Evolutionary conservation across 164 flowering plant genomes (phyloP), one percentile per base, ranked within the genome.

Genomic region (Aristolochia californica): DNA sequence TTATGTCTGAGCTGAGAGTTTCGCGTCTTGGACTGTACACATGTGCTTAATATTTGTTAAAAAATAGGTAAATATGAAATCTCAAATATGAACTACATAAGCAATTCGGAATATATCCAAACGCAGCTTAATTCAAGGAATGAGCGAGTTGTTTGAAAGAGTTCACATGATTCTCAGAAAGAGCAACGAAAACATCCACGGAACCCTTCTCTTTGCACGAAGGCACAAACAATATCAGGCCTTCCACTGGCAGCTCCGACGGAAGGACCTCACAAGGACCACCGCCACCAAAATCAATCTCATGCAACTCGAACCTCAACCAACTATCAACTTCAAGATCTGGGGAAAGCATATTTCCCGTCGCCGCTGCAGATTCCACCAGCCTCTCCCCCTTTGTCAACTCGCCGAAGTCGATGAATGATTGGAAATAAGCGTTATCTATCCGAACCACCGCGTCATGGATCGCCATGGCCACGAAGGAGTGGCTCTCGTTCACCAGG

Each of bases 201-300:
- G 38, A 40, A 43, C 62, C 23, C 5, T n/a, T 45, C 26, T 54
- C 43, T 17, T 54, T 49, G 56, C 50, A n/a, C 2, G 66, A 62
- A 34, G 62, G 66, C 27, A 68, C 44, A 12, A 68, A 48, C 18
- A 52, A 40, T 5, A 57, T 11, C 55, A 52, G 23, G 14, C 66
- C 66, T 14, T 68, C 62, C 0, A 53, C 45, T 5, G 66, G 71
- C 17, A 57, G 49, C 20, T 56, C 48, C 0, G 66, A 20, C 11
- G 71, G 71, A 14, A 62, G 52, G 43, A 58, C 30, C 2, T 48
- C 48, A 26, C 50, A 62, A 20, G 66, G 71, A 17, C 34, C 53
- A 17, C 71, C 71, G 2, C 55, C 51, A 13, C 71, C 66, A 48
- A 68, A 62, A 38, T 68, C 66, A 10, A 62, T 43, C 7, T 54